Conservation (phyloP, 176 grass and related monocot species). For the Puya raimondii region DNA sequence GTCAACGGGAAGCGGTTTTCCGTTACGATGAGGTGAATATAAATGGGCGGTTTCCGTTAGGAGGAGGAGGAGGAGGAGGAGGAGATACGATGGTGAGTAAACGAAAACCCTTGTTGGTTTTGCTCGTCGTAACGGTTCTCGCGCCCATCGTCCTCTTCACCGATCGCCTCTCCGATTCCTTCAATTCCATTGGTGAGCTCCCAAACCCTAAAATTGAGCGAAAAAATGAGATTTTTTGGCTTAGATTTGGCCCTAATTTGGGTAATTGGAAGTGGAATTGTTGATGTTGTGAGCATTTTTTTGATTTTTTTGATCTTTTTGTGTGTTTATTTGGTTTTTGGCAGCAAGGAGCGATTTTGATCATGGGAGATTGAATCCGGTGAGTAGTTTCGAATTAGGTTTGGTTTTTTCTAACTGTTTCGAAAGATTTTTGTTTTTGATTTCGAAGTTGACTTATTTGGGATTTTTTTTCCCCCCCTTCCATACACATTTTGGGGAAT, state of each 20-base stretch:
- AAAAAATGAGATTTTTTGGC: conserved; percentile 6
- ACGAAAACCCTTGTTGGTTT: conserved; percentile 13
- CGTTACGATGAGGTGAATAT: too few relatives aligned
- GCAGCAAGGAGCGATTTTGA: conserved; percentile 16
- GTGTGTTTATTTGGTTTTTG: background rate
- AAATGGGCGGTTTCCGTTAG: too few relatives aligned
- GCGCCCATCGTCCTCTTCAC: conserved; percentile 30
- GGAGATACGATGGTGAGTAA: conserved; percentile 8
- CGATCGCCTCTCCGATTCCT: conserved; percentile 1
- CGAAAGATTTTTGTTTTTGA: too few relatives aligned
- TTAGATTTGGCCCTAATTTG: too few relatives aligned
- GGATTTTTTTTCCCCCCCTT: too few relatives aligned
- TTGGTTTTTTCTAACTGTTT: background rate
- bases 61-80: too few relatives aligned
- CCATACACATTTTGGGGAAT: too few relatives aligned
- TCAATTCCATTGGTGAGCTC: conserved; percentile 20
- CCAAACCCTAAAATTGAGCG: background rate
- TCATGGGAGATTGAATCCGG: conserved; percentile 19
- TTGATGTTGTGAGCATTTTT: background rate
- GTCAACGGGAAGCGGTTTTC: too few relatives aligned
- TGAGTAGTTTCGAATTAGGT: background rate
- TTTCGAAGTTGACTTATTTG: too few relatives aligned
- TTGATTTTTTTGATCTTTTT: conserved; percentile 14
- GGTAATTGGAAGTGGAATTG: too few relatives aligned
- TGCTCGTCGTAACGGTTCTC: conserved; percentile 29